Percentiles rank a stretch among this genome's conserved stretches.
Evolutionary conservation across 106 monocot genomes (phyloP).

Genomic region (Posidonia australis): DNA sequence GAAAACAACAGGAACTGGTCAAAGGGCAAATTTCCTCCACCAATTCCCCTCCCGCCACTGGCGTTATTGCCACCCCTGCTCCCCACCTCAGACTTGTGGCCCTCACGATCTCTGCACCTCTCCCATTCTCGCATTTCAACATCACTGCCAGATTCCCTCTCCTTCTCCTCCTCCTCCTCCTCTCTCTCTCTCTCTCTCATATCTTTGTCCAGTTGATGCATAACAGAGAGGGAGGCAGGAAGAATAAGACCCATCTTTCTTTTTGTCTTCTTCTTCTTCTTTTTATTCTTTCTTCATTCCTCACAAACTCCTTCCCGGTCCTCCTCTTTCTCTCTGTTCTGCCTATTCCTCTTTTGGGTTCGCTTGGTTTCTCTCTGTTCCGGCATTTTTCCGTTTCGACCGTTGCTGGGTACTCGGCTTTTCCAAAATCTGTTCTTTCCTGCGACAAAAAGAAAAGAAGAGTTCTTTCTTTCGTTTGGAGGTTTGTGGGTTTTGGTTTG

Average conservation of each 20-base stretch:
- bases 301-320: no score
- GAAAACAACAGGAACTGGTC: background rate
- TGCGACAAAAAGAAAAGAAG: no score
- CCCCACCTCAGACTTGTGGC: background rate
- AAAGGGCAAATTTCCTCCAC: background rate
- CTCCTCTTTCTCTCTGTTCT: background rate
- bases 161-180: background rate
- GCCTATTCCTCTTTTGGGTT: background rate
- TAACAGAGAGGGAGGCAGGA: background rate
- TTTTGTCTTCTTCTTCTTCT: background rate
- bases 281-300: background rate
- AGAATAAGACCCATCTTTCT: background rate
- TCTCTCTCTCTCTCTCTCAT: background rate
- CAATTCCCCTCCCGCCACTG: background rate
- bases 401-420: background rate
- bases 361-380: background rate
- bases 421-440: background rate
- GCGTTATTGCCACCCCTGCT: background rate
- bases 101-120: conserved; percentile 9
- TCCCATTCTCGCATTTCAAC: background rate
- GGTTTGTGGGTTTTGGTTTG: background rate
- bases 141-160: background rate
- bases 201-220: background rate
- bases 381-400: background rate
- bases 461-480: background rate